Evolutionary conservation across 2,329 filamentous ascomycete species (phyloP).

Genomic region (Neofusicoccum sp.): DNA sequence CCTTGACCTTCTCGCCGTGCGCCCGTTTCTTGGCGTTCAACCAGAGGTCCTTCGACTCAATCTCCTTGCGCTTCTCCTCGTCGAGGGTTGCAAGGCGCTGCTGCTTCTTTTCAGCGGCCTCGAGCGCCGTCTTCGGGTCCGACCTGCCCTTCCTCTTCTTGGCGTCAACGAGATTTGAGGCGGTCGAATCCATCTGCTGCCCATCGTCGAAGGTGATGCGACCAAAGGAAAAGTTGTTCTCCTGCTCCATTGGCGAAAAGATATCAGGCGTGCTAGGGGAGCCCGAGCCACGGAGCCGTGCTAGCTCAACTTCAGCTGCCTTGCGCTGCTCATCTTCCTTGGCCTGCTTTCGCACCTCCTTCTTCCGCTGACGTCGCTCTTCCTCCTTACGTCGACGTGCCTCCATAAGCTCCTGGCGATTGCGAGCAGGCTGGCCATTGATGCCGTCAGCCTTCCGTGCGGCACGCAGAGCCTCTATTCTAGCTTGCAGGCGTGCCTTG

Average conservation of each 20-base stretch:
- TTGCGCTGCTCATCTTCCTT: slow-evolving; percentile 73
- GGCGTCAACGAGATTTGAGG: slow-evolving; percentile 61
- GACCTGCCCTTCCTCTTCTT: slow-evolving; percentile 78
- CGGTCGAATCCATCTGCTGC: slow-evolving; percentile 70
- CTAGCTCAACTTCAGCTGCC: slow-evolving; percentile 56
- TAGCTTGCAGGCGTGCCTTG: slow-evolving; percentile 74
- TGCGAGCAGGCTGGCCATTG: slow-evolving; percentile 78
- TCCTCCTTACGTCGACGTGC: slow-evolving; percentile 83
- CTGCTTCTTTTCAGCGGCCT: slow-evolving; percentile 82
- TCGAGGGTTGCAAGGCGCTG: slow-evolving; percentile 73
- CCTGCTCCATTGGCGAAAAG: slow-evolving; percentile 50
- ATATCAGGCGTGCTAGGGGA: slow-evolving; percentile 49
- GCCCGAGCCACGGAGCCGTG: slow-evolving; percentile 58
- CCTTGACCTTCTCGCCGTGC: slow-evolving; percentile 83
- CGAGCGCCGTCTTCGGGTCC: slow-evolving; percentile 82
- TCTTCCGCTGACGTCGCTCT: slow-evolving; percentile 83
- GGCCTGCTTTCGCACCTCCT: slow-evolving; percentile 72
- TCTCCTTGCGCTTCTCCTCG: slow-evolving; percentile 75
- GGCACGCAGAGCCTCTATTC: slow-evolving; percentile 80
- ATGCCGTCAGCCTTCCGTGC: slow-evolving; percentile 83
- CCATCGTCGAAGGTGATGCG: slow-evolving; percentile 90
- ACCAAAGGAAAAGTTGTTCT: slow-evolving; percentile 81
- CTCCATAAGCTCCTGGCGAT: slow-evolving; percentile 89
- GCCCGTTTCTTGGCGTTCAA: slow-evolving; percentile 83
- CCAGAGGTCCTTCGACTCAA: slow-evolving; percentile 94